Base-by-base conservation (phyloP, 208 protist species). In the Sergeia podlipaevii region DNA sequence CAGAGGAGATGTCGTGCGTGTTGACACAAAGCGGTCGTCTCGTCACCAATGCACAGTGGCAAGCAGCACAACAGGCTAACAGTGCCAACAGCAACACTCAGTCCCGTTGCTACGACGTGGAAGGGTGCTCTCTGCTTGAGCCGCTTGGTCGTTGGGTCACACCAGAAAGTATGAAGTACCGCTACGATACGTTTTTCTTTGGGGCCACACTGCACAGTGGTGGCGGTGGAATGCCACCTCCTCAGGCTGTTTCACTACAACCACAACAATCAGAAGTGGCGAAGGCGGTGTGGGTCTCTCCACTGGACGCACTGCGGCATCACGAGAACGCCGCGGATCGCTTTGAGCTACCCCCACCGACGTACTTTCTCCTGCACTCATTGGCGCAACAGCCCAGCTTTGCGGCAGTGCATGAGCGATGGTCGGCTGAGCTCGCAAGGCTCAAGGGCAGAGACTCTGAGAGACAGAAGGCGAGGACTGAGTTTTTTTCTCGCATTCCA, bases 161-260 rank as follows among this genome's bases (percentile, higher is more conserved):
- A n/a, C 77, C 77, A 17, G 53, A 61, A 15, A 49, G 60, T 21
- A 63, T 54, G 13, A 56, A 49, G 44, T 76, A 75, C 57, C 67
- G 77, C 28, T 80, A 85, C 43, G 77, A 85, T 49, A 85, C 77
- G 0, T 67, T 61, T 32, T 85, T 85, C 24, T 85, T 65, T 39
- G 73, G 57, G 0, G 59, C 60, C 0, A 21, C 72, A 3, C 61
- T 75, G 32, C 17, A 55, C 0, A 32, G 44, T 10, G 45, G 30
- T 44, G n/a, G 61, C 47, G 15, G 8, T 37, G 39, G 21, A 13
- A 8, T 6, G 21, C 23, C 50, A 33, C 34, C 65, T 26, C 60
- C 70, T n/a, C 74, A 80, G 62, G 33, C 54, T 15, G 26, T 69
- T 10, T 29, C 53, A 20, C 70, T 84, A 17, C 29, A 43, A 1